A percentile compares a stretch with the other conserved stretches of the same genome.
Evolutionary conservation across 495 filamentous ascomycete species (phyloP).

Genomic region (Hamigera avellanea): DNA sequence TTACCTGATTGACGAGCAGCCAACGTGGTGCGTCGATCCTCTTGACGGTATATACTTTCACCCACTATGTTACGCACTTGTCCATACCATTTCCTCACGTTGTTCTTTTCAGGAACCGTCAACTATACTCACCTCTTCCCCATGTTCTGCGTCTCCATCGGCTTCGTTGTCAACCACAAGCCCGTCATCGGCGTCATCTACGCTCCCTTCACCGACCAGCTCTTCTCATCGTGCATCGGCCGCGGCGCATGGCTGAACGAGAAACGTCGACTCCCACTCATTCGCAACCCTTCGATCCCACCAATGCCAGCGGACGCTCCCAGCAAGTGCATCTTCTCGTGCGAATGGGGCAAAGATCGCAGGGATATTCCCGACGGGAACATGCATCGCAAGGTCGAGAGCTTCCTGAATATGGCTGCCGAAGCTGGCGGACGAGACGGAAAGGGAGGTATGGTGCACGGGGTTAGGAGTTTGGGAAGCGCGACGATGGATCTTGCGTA

Average conservation of each 20-base stretch:
- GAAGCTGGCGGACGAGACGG: constrained; percentile 46
- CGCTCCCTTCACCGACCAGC: constrained; percentile 50
- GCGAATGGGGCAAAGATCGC: constrained; percentile 65
- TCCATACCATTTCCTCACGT: neutral
- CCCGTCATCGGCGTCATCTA: constrained; percentile 56
- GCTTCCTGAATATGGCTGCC: constrained; percentile 58
- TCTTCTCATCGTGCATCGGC: constrained; percentile 49
- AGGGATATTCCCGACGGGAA: constrained; percentile 49
- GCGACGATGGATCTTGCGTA: constrained; percentile 46
- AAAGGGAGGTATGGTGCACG: constrained; percentile 54
- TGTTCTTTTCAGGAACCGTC: constrained; percentile 36
- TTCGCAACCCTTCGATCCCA: constrained; percentile 41
- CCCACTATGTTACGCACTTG: neutral
- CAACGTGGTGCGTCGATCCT: constrained; percentile 62
- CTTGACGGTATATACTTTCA: constrained; percentile 37
- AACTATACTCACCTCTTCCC: constrained; percentile 65
- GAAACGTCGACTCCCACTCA: constrained; percentile 42
- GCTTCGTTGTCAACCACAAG: constrained; percentile 40
- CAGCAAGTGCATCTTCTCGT: constrained; percentile 52
- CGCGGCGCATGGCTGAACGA: constrained; percentile 58
- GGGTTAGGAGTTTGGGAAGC: constrained; percentile 47
- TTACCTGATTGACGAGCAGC: constrained; percentile 48
- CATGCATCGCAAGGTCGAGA: constrained; percentile 54
- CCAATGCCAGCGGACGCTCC: constrained; percentile 52
- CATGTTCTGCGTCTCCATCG: constrained; percentile 63